These are phyloP conservation scores for Microdochium bolleyi DNA, from an alignment of 2,329 filamentous ascomycete species.

Conservation along the genomic window DNA sequence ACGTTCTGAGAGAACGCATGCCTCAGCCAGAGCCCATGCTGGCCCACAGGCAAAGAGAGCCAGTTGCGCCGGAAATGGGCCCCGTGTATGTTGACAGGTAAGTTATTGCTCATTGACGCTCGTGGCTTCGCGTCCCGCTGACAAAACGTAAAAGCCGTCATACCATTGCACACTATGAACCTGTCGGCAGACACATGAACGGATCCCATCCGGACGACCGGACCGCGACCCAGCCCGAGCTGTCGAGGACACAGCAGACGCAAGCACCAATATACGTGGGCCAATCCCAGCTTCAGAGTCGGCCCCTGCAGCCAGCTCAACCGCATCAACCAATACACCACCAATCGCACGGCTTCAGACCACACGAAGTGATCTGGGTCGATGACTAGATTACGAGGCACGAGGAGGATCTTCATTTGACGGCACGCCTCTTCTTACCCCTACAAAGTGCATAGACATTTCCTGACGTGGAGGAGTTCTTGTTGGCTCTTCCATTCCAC, in stretches of 20 bases:
- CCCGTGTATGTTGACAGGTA: not conserved
- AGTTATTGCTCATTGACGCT: not conserved
- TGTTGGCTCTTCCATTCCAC: not conserved
- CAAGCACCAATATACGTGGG: not conserved
- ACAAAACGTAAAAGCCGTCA: not conserved
- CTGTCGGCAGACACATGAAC: not conserved
- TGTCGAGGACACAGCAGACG: not conserved
- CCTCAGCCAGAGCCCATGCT: not conserved
- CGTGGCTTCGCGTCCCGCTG: not conserved
- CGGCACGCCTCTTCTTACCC: not conserved
- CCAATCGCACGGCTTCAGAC: constrained; percentile 8
- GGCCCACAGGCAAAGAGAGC: not conserved
- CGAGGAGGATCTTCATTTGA: not conserved
- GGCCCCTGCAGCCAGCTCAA: constrained; percentile 6
- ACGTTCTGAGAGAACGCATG: not conserved
- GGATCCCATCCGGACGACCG: not conserved
- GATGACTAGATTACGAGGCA: constrained; percentile 2
- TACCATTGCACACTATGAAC: not conserved
- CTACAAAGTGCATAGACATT: not conserved
- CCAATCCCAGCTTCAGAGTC: not conserved
- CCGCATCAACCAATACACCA: constrained; percentile 7
- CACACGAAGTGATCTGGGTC: constrained; percentile 13
- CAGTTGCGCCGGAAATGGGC: not conserved
- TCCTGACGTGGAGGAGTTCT: not conserved
- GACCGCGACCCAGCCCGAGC: not conserved